These are phyloP conservation scores for Thymus quinquecostatus DNA, from an alignment of 257 asterid genomes.

Conservation along the genomic window DNA sequence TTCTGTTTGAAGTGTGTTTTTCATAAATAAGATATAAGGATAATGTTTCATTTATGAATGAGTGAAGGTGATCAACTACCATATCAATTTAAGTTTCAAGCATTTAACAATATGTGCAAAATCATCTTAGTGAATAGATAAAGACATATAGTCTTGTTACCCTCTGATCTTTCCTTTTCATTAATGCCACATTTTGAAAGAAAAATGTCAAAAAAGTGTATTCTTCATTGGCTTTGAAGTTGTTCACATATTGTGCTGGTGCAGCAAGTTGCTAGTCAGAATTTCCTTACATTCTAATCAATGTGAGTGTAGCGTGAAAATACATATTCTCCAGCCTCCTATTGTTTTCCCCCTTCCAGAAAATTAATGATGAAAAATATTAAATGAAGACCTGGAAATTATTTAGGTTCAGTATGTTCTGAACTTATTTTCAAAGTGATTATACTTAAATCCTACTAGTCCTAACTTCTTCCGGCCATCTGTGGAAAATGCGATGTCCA, in stretches of 20 bases:
- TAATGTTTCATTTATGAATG: not conserved
- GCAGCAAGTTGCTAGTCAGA: conserved; percentile 6
- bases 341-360: not conserved
- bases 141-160: not conserved
- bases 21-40: conserved; percentile 2
- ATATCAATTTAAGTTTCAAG: conserved; percentile 11
- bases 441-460: not conserved
- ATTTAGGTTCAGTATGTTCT: conserved; percentile 1
- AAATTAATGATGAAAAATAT: not conserved
- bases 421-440: conserved; percentile 25
- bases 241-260: conserved; percentile 7
- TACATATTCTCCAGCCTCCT: not conserved
- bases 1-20: conserved; percentile 9
- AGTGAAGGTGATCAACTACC: too few species aligned
- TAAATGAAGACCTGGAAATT: conserved; percentile 3
- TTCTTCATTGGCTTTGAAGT: conserved; percentile 17
- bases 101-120: not conserved
- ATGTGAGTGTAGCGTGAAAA: not conserved
- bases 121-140: not conserved
- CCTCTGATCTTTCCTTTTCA: not conserved
- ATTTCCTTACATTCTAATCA: not conserved
- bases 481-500: conserved; percentile 16
- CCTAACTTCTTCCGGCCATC: conserved; percentile 3
- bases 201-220: conserved; percentile 1
- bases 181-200: conserved; percentile 18